phyloP scores from a whole-genome alignment of 768 basidiomycete species.

The Chalciporus piperatus region DNA sequence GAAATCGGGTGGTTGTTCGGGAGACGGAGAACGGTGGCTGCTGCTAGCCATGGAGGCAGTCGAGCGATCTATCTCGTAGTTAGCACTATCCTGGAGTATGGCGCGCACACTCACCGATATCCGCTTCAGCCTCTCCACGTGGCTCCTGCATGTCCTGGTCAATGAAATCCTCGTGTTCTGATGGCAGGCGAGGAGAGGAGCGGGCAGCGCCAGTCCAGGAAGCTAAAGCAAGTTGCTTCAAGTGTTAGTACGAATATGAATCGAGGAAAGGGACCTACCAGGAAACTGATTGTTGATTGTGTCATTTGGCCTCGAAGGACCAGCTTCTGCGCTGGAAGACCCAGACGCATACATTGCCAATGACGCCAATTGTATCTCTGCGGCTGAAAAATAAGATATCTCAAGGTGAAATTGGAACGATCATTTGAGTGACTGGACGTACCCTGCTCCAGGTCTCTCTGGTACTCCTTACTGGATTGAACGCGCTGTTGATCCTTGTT shows the following conservation, averaged over 20 bases:
- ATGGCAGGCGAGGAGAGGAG: neutral
- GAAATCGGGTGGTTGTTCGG: conserved; percentile 9
- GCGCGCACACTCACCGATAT: neutral
- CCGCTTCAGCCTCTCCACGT: neutral
- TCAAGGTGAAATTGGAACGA: neutral
- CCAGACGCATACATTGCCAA: neutral
- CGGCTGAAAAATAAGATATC: neutral
- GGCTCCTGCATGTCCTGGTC: neutral
- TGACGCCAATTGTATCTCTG: neutral
- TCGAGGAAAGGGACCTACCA: neutral
- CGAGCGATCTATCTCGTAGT: neutral
- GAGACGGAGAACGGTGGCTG: neutral
- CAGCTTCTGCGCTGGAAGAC: neutral
- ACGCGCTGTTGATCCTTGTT: neutral
- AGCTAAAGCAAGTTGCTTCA: neutral
- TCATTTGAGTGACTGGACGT: neutral
- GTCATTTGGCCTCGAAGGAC: neutral
- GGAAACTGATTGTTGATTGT: neutral
- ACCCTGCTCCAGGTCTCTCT: neutral
- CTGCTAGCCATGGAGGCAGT: neutral
- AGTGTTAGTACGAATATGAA: neutral
- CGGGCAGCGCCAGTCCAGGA: neutral
- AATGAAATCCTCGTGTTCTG: neutral
- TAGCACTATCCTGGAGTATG: neutral
- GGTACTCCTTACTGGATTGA: neutral